These are phyloP conservation scores for Fusarium euwallaceae DNA, from an alignment of 2,329 filamentous ascomycete genomes.

Conservation along the genomic window DNA sequence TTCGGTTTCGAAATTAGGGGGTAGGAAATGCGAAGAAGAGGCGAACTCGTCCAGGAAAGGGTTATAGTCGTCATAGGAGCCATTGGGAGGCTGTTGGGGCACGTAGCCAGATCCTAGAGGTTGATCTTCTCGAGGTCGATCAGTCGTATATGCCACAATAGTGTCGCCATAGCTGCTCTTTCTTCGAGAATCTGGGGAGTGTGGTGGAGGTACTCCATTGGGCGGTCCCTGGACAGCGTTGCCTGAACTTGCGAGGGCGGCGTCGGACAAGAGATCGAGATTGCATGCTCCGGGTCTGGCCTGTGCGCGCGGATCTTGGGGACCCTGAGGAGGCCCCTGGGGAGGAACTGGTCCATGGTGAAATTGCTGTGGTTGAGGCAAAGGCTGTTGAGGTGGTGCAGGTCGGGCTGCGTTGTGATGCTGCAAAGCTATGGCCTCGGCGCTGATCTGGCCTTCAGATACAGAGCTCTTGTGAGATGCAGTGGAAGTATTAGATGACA, in stretches of 20 bases:
- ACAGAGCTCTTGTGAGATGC: constrained; percentile 60
- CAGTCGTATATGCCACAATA: constrained; percentile 58
- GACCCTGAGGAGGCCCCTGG: constrained; percentile 53
- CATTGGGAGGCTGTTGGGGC: constrained; percentile 46
- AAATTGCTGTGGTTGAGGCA: constrained; percentile 52
- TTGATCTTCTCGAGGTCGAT: constrained; percentile 63
- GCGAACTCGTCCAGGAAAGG: constrained; percentile 71
- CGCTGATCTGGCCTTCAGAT: constrained; percentile 61
- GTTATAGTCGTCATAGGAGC: constrained; percentile 69
- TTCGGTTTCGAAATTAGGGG: constrained; percentile 67
- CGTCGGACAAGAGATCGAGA: constrained; percentile 70
- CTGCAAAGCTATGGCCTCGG: constrained; percentile 61
- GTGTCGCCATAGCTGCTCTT: constrained; percentile 63
- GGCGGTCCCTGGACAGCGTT: constrained; percentile 66
- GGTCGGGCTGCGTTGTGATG: constrained; percentile 45
- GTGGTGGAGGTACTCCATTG: constrained; percentile 58
- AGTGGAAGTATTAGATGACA: constrained; percentile 61
- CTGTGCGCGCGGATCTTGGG: constrained; percentile 62
- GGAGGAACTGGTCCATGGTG: constrained; percentile 55
- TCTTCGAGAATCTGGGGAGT: constrained; percentile 55
- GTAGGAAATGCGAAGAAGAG: constrained; percentile 67
- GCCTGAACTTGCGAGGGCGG: constrained; percentile 69
- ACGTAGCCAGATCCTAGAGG: constrained; percentile 56
- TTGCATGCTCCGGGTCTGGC: constrained; percentile 66
- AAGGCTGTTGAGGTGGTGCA: constrained; percentile 45